Evolutionary conservation across 192 early-diverging fungal species (phyloP).

Genomic region (Jimgerdemannia flammicorona): DNA sequence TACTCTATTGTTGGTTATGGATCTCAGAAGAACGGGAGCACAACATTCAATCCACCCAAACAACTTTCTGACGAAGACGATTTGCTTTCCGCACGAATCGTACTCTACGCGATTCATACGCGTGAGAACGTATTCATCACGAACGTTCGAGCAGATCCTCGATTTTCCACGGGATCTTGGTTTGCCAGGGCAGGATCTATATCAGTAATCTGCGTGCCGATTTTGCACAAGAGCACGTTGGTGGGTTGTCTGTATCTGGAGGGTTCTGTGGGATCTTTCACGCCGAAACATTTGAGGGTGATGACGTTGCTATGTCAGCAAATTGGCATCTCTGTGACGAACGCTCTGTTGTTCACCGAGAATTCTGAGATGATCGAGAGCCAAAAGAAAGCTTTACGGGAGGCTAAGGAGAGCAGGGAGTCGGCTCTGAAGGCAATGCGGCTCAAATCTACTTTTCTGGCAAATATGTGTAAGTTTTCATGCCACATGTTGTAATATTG

Average conservation of each 20-base stretch:
- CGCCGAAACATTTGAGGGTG: constrained; percentile 39
- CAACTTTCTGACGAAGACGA: constrained; percentile 20
- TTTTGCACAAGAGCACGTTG: constrained; percentile 38
- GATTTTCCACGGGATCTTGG: constrained; percentile 29
- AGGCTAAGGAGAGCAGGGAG: constrained; percentile 31
- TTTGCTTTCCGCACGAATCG: constrained; percentile 25
- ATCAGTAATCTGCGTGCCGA: constrained; percentile 44
- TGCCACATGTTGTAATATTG: no score
- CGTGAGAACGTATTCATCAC: constrained; percentile 23
- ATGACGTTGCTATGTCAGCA: constrained; percentile 46
- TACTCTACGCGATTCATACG: constrained; percentile 24
- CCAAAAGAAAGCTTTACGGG: constrained; percentile 25
- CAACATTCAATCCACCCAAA: constrained; percentile 28
- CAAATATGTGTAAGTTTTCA: constrained; percentile 23
- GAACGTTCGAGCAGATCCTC: constrained; percentile 21
- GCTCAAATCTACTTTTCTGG: constrained; percentile 27
- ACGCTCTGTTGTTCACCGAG: constrained; percentile 35
- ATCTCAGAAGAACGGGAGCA: constrained; percentile 18
- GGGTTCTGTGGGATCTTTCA: constrained; percentile 33
- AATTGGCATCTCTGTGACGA: constrained; percentile 48
- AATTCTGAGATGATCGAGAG: constrained; percentile 26
- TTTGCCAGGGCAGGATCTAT: constrained; percentile 30
- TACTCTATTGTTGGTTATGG: constrained; percentile 29
- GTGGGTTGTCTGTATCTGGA: constrained; percentile 45
- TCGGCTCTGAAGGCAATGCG: constrained; percentile 25